Evolutionary conservation across 257 asterid genomes (phyloP).

Genomic region (Cinchona pubescens): DNA sequence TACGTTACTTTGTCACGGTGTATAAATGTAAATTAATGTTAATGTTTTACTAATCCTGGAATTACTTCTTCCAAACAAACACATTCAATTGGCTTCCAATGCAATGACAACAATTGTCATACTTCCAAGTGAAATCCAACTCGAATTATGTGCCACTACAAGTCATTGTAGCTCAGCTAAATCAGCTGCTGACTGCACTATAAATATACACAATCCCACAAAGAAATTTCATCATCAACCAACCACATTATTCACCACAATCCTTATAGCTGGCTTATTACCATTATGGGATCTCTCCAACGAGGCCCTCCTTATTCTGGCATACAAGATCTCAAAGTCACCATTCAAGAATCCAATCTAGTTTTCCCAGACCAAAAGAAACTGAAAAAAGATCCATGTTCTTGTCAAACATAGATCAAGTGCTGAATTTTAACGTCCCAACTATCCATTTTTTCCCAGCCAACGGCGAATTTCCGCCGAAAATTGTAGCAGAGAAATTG

Average conservation of each 20-base stretch:
- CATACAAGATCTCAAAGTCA: conserved; percentile 58
- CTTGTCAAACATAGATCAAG: conserved; percentile 71
- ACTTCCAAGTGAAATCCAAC: neutral
- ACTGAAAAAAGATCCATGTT: conserved; percentile 39
- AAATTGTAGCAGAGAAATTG: conserved; percentile 36
- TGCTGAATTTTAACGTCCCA: conserved; percentile 70
- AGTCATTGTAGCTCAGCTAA: neutral
- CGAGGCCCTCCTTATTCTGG: conserved; percentile 26
- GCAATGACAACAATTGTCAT: neutral
- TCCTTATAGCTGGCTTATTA: neutral
- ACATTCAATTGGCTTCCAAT: neutral
- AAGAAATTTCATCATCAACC: neutral
- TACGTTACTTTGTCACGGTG: too few relatives aligned
- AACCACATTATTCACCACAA: neutral
- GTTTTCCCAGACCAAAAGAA: conserved; percentile 37
- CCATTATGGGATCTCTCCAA: conserved; percentile 44
- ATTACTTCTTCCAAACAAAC: too few relatives aligned
- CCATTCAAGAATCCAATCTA: conserved; percentile 45
- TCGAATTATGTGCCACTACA: neutral
- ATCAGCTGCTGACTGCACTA: neutral
- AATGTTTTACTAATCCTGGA: too few relatives aligned
- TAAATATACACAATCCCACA: conserved; percentile 13
- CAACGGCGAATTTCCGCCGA: conserved; percentile 49
- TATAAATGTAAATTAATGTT: too few relatives aligned
- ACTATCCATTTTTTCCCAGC: conserved; percentile 69